Evolutionary conservation across 2,329 filamentous ascomycete species (phyloP), one percentile per base, ranked within the genome.

Genomic region (Ceratocystiopsis minuta): DNA sequence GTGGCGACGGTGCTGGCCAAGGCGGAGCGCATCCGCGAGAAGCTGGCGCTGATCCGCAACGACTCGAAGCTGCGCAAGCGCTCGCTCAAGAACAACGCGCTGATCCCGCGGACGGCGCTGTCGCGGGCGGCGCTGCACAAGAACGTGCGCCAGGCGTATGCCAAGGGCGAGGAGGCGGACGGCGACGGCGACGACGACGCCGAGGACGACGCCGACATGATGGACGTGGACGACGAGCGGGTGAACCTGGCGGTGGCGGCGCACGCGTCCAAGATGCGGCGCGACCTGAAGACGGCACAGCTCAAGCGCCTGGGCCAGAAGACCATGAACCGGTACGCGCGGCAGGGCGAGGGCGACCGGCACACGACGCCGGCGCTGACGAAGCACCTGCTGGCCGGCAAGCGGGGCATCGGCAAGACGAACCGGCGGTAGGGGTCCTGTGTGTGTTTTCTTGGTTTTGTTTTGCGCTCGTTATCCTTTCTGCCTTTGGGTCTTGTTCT

Each of bases 321-420:
- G 72, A 88, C 86, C 75, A 95, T 92, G 86, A 98, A 98, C 68
- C 76, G 88, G 50, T 90, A 92, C 80, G 90, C 90, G 37, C 78
- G 87, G 60, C 84, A 92, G 70, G 90, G 90, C 69, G 90, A 98
- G 67, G 87, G 80, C 47, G 90, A 98, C 70, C 77, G 92, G 58
- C 88, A 96, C 64, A 76, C 77, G 47, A 78, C 78, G 43, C 81
- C 82, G 34, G 72, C 82, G 41, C 64, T 93, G 61, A 75, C 78
- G 48, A 98, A 93, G 67, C 90, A 96, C 66, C 69, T 98, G 73
- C 77, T 84, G 58, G 70, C 81, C 46, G 90, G 90, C 54, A 98
- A 96, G 72, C 80, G 90, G 60, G 80, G 83, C 49, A 87, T 93
- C 57, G 88, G 90, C 62, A 94, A 90, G 70, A 88, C 84, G 45